Percentiles rank a stretch among this genome's conserved stretches.
These are phyloP conservation scores for Naegleria lovaniensis DNA, from an alignment of 208 protist genomes.

Conservation along the genomic window DNA sequence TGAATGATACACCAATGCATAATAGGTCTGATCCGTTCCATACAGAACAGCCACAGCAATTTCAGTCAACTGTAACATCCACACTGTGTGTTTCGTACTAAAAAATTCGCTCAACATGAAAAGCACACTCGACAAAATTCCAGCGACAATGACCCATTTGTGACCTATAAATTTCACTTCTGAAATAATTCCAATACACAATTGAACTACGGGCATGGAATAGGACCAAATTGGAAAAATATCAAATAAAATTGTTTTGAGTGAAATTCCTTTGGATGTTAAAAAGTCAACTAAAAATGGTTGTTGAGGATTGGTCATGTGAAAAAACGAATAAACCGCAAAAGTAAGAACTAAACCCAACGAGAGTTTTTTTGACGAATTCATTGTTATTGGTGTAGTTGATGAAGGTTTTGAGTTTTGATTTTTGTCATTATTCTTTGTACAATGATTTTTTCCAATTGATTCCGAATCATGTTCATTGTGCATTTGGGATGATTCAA, in stretches of 20 bases:
- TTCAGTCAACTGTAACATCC: background rate
- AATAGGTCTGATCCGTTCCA: background rate
- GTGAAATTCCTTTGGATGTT: background rate
- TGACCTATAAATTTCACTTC: background rate
- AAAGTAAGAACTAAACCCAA: background rate
- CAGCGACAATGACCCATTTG: background rate
- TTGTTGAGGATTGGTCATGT: background rate
- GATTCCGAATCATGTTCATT: too few species aligned
- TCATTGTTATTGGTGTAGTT: background rate
- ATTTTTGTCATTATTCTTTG: too few species aligned
- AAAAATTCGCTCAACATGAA: background rate
- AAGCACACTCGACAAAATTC: background rate
- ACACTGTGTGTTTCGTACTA: background rate
- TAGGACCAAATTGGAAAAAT: slow-evolving; percentile 23
- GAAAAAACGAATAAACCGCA: background rate
- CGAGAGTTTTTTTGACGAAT: background rate
- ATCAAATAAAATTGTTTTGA: background rate
- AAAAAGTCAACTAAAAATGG: slow-evolving; percentile 19
- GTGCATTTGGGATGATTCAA: too few species aligned
- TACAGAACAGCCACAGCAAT: background rate
- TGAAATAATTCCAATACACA: background rate
- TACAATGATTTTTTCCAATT: too few species aligned
- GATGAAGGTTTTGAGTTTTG: background rate
- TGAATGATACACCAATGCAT: background rate
- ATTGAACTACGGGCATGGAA: background rate